phyloP scores from a whole-genome alignment of 306 rosid species.

The Prunus salicina region DNA sequence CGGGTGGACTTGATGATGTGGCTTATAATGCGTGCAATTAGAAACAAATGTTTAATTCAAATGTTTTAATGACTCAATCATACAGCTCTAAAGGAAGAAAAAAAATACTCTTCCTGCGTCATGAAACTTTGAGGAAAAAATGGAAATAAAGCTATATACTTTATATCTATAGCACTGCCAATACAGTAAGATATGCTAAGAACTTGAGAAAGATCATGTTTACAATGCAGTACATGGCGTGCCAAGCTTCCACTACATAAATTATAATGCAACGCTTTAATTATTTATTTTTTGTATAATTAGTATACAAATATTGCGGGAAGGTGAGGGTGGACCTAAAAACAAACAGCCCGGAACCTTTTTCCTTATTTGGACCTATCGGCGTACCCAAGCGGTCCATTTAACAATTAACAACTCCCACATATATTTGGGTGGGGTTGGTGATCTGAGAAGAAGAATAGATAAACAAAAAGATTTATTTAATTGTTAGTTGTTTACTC shows the following conservation, averaged over 20 bases:
- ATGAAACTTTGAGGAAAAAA: neutral
- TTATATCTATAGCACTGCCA: neutral
- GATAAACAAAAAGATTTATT: no score
- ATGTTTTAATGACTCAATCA: neutral
- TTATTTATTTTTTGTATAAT: neutral
- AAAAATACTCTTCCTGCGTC: neutral
- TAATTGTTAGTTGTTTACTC: no score
- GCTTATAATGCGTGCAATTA: no score
- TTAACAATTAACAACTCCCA: neutral
- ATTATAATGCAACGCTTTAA: neutral
- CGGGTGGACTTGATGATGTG: neutral
- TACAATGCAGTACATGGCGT: neutral
- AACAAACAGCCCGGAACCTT: neutral
- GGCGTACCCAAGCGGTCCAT: neutral
- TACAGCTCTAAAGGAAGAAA: neutral
- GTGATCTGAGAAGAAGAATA: no score
- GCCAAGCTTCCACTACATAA: neutral
- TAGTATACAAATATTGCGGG: neutral
- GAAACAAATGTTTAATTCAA: neutral
- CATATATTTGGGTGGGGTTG: neutral
- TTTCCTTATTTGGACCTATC: neutral
- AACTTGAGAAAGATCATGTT: neutral
- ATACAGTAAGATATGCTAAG: neutral
- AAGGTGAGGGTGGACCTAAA: conserved; percentile 9
- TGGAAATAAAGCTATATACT: neutral